Percentiles rank a stretch among this genome's conserved stretches.
These are phyloP conservation scores for Hylodesmum podocarpum DNA, from an alignment of 306 rosid genomes.

Conservation along the genomic window DNA sequence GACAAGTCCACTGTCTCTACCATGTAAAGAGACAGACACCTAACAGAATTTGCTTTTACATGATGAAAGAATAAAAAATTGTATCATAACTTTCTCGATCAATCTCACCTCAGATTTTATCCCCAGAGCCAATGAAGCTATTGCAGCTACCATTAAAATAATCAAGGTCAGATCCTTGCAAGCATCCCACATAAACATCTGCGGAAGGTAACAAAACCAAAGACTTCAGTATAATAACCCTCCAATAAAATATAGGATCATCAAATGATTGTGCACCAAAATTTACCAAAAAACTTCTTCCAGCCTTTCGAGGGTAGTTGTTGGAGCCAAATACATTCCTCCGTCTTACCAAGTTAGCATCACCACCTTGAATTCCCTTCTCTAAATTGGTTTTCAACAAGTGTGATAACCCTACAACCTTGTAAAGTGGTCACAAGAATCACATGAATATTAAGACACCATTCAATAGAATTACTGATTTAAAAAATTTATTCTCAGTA, in stretches of 20 bases:
- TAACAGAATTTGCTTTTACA: not conserved
- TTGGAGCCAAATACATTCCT: conserved; percentile 69
- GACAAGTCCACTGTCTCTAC: not conserved
- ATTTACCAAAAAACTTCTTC: conserved; percentile 71
- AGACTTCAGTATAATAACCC: not conserved
- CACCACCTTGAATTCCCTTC: conserved; percentile 75
- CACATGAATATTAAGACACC: not conserved
- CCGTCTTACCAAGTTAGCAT: conserved; percentile 60
- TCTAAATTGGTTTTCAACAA: conserved; percentile 64
- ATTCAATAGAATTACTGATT: not conserved
- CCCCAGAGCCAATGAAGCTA: conserved; percentile 82
- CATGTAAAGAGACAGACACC: not conserved
- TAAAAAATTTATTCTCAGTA: not conserved
- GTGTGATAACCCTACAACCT: conserved; percentile 66
- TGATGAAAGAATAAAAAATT: not conserved
- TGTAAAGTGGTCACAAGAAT: conserved; percentile 31
- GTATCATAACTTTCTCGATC: not conserved
- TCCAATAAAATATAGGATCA: not conserved
- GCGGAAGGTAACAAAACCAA: conserved; percentile 27
- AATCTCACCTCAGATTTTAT: conserved; percentile 86
- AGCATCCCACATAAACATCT: conserved; percentile 97
- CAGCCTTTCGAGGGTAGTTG: conserved; percentile 71
- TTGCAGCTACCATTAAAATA: conserved; percentile 86
- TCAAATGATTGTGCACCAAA: conserved; percentile 6
- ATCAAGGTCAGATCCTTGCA: conserved; percentile 94